A percentile compares a stretch with the other conserved stretches of the same genome.
Evolutionary conservation across 2,329 filamentous ascomycete genomes (phyloP).

Genomic region (Cladosporium cucumerinum): DNA sequence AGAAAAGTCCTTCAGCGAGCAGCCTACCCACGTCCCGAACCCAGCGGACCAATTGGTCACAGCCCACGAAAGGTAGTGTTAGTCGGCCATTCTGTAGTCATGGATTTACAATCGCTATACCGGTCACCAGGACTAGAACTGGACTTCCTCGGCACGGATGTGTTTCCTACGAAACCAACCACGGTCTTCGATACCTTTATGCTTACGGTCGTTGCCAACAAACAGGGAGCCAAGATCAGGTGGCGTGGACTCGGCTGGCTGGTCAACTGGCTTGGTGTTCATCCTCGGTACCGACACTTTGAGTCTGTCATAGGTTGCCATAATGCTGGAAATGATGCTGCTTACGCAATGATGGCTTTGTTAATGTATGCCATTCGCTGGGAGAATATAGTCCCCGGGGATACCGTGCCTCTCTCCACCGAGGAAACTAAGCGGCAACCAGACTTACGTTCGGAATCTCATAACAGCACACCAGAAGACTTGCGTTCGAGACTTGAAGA

Average conservation of each 20-base stretch:
- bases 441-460: neutral
- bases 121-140: conserved; percentile 42
- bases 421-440: neutral
- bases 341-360: conserved; percentile 30
- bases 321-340: conserved; percentile 34
- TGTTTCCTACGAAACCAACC: conserved; percentile 21
- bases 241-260: conserved; percentile 60
- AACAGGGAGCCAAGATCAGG: conserved; percentile 15
- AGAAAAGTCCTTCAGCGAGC: neutral
- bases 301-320: conserved; percentile 46
- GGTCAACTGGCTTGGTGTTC: conserved; percentile 60
- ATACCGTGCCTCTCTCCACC: neutral
- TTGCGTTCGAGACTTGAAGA: neutral
- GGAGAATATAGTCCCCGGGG: neutral
- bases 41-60: conserved; percentile 19
- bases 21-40: neutral
- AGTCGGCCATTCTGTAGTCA: conserved; percentile 56
- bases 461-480: neutral
- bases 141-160: conserved; percentile 21
- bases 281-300: conserved; percentile 39
- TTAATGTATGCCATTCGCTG: conserved; percentile 24
- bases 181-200: conserved; percentile 51
- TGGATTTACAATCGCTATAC: conserved; percentile 64
- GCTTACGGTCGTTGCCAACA: conserved; percentile 16
- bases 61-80: conserved; percentile 55